Base-by-base conservation (phyloP, 306 rosid species). In the Crotalaria pallida region DNA sequence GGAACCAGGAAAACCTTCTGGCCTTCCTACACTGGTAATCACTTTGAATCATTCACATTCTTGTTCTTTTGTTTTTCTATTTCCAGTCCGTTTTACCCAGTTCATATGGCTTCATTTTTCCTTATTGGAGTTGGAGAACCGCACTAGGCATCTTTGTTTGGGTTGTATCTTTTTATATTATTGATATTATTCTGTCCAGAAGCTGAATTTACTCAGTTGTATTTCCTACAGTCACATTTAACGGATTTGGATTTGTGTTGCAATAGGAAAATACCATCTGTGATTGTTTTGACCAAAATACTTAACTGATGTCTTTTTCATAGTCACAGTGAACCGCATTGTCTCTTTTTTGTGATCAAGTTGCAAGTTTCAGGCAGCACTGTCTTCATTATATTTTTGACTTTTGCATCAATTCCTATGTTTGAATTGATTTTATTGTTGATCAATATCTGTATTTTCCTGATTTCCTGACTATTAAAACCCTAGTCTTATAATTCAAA, bases 1-100 rank as follows among this genome's bases (percentile, higher is more conserved):
- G 67, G 95, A 82, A 65, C 58, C 84, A 62, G 99, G 97, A 71
- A 95, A 81, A 79, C 85, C 97, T 61, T 86, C 99, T 49, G 78
- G 80, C 72, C 92, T 95, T 75, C 96, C 96, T 69, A 59, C 71
- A 43, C 80, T 95, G 97, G 99, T 95, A 91, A 83, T 69, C 36
- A 43, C 53, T 74, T 65, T 34, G 65, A 44, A 66, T 21, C 11
- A 57, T 49, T 68, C 21, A 13, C 4, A 38, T 55, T 65, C 56
- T 11, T 51, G 62, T 31, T 50, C 23, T 53, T 33, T 6, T 33
- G 10, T 16, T 34, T 56, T 45, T 44, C 67, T 10, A 47, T 0
- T 11, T 7, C 48, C 21, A 55, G 40, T 60, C 38, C 40, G 34
- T 70, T 18, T 65, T 60, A 31, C 56, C 5, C 26, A 22, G 56